Base-by-base conservation (phyloP, 2,329 filamentous ascomycete species). In the Pseudogymnoascus sp. region DNA sequence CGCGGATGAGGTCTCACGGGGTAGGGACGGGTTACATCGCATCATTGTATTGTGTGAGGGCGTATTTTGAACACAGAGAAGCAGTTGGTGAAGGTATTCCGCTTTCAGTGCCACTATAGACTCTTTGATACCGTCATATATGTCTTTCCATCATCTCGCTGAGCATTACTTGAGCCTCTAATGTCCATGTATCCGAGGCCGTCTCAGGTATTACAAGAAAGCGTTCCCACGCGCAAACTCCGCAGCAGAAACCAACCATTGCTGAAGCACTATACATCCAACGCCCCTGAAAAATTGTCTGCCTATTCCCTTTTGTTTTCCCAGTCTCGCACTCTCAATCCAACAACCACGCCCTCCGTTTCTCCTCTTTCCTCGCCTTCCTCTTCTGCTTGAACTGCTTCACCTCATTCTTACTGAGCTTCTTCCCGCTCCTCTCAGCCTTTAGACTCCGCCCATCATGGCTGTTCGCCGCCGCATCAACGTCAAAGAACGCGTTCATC, bases 401-500 rank as follows among this genome's bases (percentile, higher is more conserved):
- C 66, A 99, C 78, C 77, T 99, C 91, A 65, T 89, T 81, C 80
- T 93, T 96, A 62, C 79, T 88, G 23, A 93, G 81, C 76, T 91
- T 92, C 82, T 94, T 92, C 62, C 87, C 86, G 63, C 89, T 87
- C 62, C 94, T 83, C 79, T 99, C 94, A 1, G 92, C 94, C 76
- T 93, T 95, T 63, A 99, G 79, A 72, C 92, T 97, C 63, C 88
- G 84, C 1, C 94, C 94, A 69, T 96, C 88, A 71, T 99, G 92
- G 63, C 85, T 84, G 72, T 96, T 97, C 4, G 92, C 93, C 2
- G 92, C 92, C 4, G 92, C 90, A 74, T 97, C 92, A 45, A 97
- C 92, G 72, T 99, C 93, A 74, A 97, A 99, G 76, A 88, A 97
- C 41, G 92, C 90, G 72, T 90, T 90, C 89, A 97, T 89, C 77